Base-by-base conservation (phyloP, 78 protist genomes). In the Cavenderia fasciculata region DNA sequence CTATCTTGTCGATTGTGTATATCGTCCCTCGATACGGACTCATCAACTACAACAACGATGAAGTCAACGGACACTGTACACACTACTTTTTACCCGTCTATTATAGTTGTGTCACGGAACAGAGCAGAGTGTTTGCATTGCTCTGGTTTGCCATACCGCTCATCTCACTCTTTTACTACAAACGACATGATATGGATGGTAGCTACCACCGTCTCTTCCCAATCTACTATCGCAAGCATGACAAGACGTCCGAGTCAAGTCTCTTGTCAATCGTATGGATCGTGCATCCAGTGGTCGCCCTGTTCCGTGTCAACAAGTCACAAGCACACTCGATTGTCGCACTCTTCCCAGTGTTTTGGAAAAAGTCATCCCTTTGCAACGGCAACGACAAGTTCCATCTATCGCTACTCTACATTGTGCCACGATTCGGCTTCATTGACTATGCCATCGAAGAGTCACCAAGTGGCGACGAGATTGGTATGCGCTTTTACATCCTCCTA, bases 261-360 rank as follows among this genome's bases (percentile, higher is more conserved):
- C 4, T 33, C 0, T 18, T 82, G 31, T 25, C 69, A 11, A 27
- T 82, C 4, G 27, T 82, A 41, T 82, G 90, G 90, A 7, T 82
- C 3, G 76, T 34, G 6, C 90, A 82, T 56, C 90, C 90, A 65
- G 62, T 21, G 11, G 38, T 82, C 57, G 38, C 79, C 1, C 25
- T 82, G 25, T 25, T 51, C 44, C 54, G 90, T 11, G 41, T n/a
- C 5, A 33, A 68, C 14, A 52, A 59, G 21, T 25, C 54, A 16
- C 2, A 4, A 7, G 25, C 36, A 2, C 41, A 33, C 33, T 47
- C 46, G 12, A 52, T 82, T 0, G 19, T 68, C 10, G 27, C 62
- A 7, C 0, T 82, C 11, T 82, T 82, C 90, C 90, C 90, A 41
- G 2, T 82, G 29, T 54, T 82, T 47, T 82, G 90, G 90, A 36